Conservation (phyloP, 176 grass and related monocot species). For the Lolium rigidum region DNA sequence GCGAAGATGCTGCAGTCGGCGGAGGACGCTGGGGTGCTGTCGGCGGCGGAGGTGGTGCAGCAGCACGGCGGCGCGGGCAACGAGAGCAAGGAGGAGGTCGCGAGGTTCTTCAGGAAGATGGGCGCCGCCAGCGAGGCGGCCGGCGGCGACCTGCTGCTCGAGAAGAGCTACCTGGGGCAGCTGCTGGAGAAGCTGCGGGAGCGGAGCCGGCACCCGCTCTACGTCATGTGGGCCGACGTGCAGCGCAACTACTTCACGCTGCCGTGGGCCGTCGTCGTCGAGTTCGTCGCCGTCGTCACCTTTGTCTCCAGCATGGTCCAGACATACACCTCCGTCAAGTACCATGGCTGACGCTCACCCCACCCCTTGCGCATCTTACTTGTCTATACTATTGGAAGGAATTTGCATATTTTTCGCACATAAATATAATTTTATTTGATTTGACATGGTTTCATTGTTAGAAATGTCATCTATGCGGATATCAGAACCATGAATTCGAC, state of each 20-base stretch:
- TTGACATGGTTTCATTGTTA: no score
- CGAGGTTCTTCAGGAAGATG: slow-evolving; percentile 37
- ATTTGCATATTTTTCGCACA: no score
- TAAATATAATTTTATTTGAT: no score
- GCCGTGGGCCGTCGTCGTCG: slow-evolving; percentile 64
- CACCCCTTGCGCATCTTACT: no score
- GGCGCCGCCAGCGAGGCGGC: slow-evolving; percentile 42
- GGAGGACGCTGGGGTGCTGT: slow-evolving; percentile 49
- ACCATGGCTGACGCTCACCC: not conserved
- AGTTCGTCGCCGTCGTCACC: slow-evolving; percentile 49
- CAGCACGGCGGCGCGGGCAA: not conserved
- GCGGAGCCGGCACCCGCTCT: slow-evolving; percentile 52
- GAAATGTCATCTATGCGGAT: no score
- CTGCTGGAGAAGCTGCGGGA: slow-evolving; percentile 41
- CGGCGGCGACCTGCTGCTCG: slow-evolving; percentile 34
- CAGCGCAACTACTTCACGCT: slow-evolving; percentile 63
- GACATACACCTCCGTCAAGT: slow-evolving; percentile 40
- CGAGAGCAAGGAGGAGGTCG: slow-evolving; percentile 47
- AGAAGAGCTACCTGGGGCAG: slow-evolving; percentile 37
- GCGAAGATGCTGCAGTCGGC: slow-evolving; percentile 55
- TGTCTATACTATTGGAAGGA: no score
- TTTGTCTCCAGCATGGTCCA: slow-evolving; percentile 58
- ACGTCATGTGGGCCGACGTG: slow-evolving; percentile 65
- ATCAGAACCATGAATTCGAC: no score
- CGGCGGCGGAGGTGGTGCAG: slow-evolving; percentile 60